Base-by-base conservation (phyloP, 306 rosid genomes). In the Rosa rugosa region DNA sequence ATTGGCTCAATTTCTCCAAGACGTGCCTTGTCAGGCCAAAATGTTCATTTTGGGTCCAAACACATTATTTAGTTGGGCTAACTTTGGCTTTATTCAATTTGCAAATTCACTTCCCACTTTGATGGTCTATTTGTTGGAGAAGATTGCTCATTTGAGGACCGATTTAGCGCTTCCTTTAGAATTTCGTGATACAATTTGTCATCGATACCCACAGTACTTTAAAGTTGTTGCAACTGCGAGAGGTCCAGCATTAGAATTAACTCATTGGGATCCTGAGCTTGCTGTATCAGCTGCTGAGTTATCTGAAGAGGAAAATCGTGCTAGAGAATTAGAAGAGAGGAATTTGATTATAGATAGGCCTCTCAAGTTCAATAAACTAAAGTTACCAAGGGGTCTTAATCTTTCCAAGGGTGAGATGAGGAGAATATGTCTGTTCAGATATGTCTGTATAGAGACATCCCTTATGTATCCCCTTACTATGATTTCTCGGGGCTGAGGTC, bases 261-360 rank as follows among this genome's bases (percentile, higher is more conserved):
- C 94, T 45, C 91, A 90, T 75, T 91, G 97, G 98, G 98, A 94
- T 85, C 96, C 98, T 16, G 87, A 94, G 80, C 92, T 94, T 78
- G 98, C 97, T 3, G 93, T 94, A 79, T 91, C 97, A 23, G 98
- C 96, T 0, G 91, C 94, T 12, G 97, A 94, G 89, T 65, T 94
- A 60, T 69, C 95, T 14, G 94, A 79, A 6, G 97, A 91, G 69
- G 98, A 94, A 18, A 94, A 88, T 47, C 88, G 77, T 38, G 80
- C 86, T 63, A 84, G 86, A 77, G 97, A 90, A 75, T 18, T 85
- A 31, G 91, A 88, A 71, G 98, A 94, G 86, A 82, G 82, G 79
- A 84, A 91, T 83, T 84, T 94, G 70, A 94, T 94, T 60, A 90
- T 94, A 36, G 97, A 94, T 69, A 88, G 98, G 85, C 89, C 96